These are phyloP conservation scores for Ramularia endophylla DNA, from an alignment of 2,329 filamentous ascomycete species.

Conservation along the genomic window DNA sequence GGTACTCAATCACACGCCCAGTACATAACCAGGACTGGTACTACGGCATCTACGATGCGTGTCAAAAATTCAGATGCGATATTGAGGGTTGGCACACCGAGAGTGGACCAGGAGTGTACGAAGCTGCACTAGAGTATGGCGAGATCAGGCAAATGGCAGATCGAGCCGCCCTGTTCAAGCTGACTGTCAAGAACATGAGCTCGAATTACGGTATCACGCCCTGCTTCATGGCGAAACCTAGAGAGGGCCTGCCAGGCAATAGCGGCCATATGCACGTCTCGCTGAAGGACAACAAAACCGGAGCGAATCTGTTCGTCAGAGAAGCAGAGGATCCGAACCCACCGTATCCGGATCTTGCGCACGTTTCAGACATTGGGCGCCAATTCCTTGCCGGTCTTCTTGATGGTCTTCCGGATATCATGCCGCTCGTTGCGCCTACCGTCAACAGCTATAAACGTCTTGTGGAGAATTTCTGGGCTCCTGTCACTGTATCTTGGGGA, in stretches of 20 bases:
- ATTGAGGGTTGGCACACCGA: constrained; percentile 97
- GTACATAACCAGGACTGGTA: constrained; percentile 90
- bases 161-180: constrained; percentile 87
- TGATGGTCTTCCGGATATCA: constrained; percentile 84
- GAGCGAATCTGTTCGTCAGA: constrained; percentile 78
- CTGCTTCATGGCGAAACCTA: constrained; percentile 98
- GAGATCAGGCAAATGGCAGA: constrained; percentile 89
- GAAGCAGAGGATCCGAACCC: constrained; percentile 65
- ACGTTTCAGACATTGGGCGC: constrained; percentile 80
- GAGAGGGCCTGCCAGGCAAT: constrained; percentile 85
- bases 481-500: constrained; percentile 96
- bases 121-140: constrained; percentile 87
- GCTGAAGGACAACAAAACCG: constrained; percentile 64
- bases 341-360: constrained; percentile 66
- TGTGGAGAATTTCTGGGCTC: constrained; percentile 99
- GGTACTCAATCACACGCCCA: constrained; percentile 81
- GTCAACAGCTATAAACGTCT: constrained; percentile 98
- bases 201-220: constrained; percentile 87
- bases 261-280: constrained; percentile 95
- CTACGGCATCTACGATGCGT: constrained; percentile 79
- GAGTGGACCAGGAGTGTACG: constrained; percentile 88
- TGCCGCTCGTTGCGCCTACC: constrained; percentile 91
- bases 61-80: constrained; percentile 68
- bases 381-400: constrained; percentile 91
- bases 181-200: constrained; percentile 83